A percentile compares a stretch with the other conserved stretches of the same genome.
These are phyloP conservation scores for Dactylellina sp. DNA, from an alignment of 2,329 filamentous ascomycete genomes.

Conservation along the genomic window DNA sequence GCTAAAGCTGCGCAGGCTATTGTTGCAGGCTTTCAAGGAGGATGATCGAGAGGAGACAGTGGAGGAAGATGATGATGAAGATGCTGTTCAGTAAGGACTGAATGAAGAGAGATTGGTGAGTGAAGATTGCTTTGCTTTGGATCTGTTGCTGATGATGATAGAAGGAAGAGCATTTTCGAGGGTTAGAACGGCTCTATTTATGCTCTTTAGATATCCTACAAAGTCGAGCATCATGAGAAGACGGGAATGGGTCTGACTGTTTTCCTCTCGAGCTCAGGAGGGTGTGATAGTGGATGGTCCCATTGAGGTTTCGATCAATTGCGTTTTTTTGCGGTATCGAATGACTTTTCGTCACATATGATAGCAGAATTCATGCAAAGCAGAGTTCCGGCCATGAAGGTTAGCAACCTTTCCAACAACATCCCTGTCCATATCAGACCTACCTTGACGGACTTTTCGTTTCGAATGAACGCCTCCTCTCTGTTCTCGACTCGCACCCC, in stretches of 20 bases:
- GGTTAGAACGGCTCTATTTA: conserved; percentile 60
- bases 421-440: conserved; percentile 55
- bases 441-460: conserved; percentile 54
- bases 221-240: conserved; percentile 35
- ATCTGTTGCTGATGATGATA: conserved; percentile 53
- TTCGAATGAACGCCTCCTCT: conserved; percentile 56
- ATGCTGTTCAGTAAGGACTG: conserved; percentile 57
- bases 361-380: conserved; percentile 57
- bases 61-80: conserved; percentile 58
- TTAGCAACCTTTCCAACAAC: conserved; percentile 51
- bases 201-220: conserved; percentile 48
- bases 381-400: conserved; percentile 55
- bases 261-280: conserved; percentile 40
- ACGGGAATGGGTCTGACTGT: conserved; percentile 27
- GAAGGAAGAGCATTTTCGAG: conserved; percentile 51
- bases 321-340: conserved; percentile 48
- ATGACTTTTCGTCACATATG: conserved; percentile 55
- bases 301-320: conserved; percentile 24
- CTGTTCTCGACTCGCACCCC: conserved; percentile 49
- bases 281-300: conserved; percentile 40
- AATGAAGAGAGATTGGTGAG: conserved; percentile 57
- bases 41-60: conserved; percentile 53
- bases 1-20: conserved; percentile 39
- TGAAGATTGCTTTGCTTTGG: conserved; percentile 55
- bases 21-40: conserved; percentile 52